phyloP scores from a whole-genome alignment of 1,139 yeast species.

The Hanseniaspora uvarum region DNA sequence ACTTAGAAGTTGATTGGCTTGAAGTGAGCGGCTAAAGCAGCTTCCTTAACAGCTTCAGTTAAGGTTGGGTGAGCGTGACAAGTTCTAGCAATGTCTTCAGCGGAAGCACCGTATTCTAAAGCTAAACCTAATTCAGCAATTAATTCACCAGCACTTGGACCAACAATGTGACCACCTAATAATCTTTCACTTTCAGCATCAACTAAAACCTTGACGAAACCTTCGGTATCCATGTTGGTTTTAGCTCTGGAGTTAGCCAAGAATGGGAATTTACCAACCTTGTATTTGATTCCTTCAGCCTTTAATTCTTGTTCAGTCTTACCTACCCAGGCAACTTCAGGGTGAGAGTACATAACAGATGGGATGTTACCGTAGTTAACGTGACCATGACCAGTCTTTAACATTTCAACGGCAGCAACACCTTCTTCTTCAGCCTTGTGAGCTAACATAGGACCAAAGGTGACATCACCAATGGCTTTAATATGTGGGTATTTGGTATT shows the following conservation, averaged over 20 bases:
- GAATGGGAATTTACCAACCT: constrained; percentile 96
- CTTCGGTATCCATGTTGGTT: constrained; percentile 94
- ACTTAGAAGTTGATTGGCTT: constrained; percentile 73
- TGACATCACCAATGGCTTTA: constrained; percentile 95
- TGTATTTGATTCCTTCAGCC: constrained; percentile 84
- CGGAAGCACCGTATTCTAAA: constrained; percentile 94
- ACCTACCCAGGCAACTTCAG: constrained; percentile 99
- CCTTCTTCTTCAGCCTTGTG: constrained; percentile 99
- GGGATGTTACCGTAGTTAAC: constrained; percentile 97
- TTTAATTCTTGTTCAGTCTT: constrained; percentile 91
- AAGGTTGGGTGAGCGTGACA: constrained; percentile 99
- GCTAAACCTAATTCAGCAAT: constrained; percentile 98
- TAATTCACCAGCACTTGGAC: constrained; percentile 99
- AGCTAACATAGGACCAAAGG: constrained; percentile 98
- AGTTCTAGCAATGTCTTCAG: constrained; percentile 94
- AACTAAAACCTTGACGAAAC: constrained; percentile 88
- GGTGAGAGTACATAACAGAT: constrained; percentile 96
- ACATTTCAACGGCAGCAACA: constrained; percentile 93
- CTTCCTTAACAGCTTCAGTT: constrained; percentile 97
- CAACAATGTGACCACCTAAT: constrained; percentile 92
- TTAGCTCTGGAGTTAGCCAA: constrained; percentile 98
- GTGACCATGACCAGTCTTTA: constrained; percentile 90
- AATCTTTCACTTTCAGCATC: constrained; percentile 97
- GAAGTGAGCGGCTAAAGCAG: constrained; percentile 84
- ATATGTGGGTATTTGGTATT: constrained; percentile 87